Base-by-base conservation (phyloP, 345 rosid genomes). In the Citrus sp. region DNA sequence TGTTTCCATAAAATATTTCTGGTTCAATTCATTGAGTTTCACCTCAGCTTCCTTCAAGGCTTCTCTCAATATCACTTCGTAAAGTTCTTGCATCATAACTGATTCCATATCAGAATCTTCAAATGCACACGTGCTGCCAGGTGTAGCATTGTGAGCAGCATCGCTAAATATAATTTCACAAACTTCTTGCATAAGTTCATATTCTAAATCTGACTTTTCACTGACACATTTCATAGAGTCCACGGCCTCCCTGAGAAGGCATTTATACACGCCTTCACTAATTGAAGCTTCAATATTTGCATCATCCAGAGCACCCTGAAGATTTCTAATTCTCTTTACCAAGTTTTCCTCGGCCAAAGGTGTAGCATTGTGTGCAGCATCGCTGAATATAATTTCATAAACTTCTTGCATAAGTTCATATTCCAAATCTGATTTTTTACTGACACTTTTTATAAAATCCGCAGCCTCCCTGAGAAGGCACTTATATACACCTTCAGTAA, bases 1-100 rank as follows among this genome's bases (percentile, higher is more conserved):
- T 21, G 58, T 84, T 83, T 90, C 92, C 32, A 77, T 49, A 22
- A 68, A 56, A 75, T 77, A 85, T 78, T 73, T 78, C 75, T 32
- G 38, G 75, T 83, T 87, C 85, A 88, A 83, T 63, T 75, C 75
- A 58, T 40, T 65, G 59, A 87, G 78, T 84, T 87, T 84, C 85
- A 84, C 84, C 80, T 80, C 82, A 35, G 94, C 97, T 84, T 91
- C 97, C 85, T 82, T 87, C 67, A 92, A 80, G 71, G 91, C 77
- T 83, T 86, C 94, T 82, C 73, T 79, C 68, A 80, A 85, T 70
- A 90, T 62, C 27, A 85, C 75, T 62, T 71, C 87, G 67, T 74
- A 74, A 42, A 92, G 74, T 67, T 76, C 92, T 82, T 87, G 88
- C 82, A 59, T 72, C 27, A 86, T 70, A 72, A 78, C 74, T 14